Conservation (phyloP, 306 rosid species). For the Sindora glabra region DNA sequence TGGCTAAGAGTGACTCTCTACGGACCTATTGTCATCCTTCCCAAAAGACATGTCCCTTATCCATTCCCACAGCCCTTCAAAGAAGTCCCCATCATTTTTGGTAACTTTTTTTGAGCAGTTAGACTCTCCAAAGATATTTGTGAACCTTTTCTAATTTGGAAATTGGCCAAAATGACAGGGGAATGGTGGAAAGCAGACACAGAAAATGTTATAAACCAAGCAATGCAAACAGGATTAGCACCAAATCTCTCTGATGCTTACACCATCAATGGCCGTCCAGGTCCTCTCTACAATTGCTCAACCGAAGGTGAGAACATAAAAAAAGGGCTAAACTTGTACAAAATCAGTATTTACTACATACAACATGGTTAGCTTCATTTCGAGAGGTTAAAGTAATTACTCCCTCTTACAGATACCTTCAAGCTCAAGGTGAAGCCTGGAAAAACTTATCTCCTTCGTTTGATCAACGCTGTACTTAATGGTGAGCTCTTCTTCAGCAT, state of each 20-base stretch:
- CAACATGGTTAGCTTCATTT: not conserved
- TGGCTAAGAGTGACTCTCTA: conserved; percentile 37
- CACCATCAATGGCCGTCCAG: conserved; percentile 40
- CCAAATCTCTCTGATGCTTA: conserved; percentile 40
- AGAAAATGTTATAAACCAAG: conserved; percentile 31
- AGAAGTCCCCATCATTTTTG: conserved; percentile 35
- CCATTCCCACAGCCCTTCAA: conserved; percentile 36
- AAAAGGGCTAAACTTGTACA: not conserved
- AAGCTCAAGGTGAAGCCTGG: conserved; percentile 33
- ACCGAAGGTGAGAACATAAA: conserved; percentile 16
- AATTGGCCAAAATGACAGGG: conserved; percentile 12
- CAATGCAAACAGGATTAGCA: conserved; percentile 22
- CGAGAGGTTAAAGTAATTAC: not conserved
- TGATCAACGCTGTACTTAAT: conserved; percentile 25
- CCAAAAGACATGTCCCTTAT: conserved; percentile 24
- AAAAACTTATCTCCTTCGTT: conserved; percentile 25
- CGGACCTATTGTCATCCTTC: conserved; percentile 37
- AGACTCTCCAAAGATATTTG: no score
- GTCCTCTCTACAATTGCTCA: conserved; percentile 31
- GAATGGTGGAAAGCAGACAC: conserved; percentile 50
- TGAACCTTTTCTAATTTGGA: not conserved
- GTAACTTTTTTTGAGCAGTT: no score
- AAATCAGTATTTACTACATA: no score
- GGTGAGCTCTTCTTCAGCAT: conserved; percentile 39
- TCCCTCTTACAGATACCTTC: conserved; percentile 12